Conservation (phyloP, 352 stramenopile species). For the Pythium chondricola region DNA sequence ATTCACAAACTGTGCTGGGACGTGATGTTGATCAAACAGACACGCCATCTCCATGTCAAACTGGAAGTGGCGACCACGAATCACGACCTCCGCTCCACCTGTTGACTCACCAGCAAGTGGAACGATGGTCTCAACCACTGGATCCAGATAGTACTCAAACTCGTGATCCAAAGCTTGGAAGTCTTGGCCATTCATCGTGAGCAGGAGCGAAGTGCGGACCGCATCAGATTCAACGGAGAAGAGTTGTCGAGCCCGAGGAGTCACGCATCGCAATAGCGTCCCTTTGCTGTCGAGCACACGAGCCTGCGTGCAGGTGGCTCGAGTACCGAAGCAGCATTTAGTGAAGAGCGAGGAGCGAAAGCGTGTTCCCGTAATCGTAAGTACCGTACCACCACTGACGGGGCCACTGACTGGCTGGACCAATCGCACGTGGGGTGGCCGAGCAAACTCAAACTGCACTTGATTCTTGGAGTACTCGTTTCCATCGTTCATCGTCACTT, state of each 20-base stretch:
- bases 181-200: conserved; percentile 81
- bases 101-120: conserved; percentile 34
- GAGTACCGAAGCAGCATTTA: conserved; percentile 58
- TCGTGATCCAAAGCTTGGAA: conserved; percentile 27
- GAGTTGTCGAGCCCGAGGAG: conserved; percentile 21
- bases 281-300: conserved; percentile 28
- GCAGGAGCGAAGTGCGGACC: conserved; percentile 32
- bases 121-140: conserved; percentile 30
- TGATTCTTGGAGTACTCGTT: conserved; percentile 82
- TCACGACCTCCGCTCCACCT: conserved; percentile 49
- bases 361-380: conserved; percentile 46
- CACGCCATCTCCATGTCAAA: conserved; percentile 47
- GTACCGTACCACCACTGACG: conserved; percentile 37
- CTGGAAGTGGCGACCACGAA: conserved; percentile 60
- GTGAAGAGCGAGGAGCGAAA: conserved; percentile 51
- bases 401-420: conserved; percentile 42
- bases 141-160: conserved; percentile 62
- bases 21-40: conserved; percentile 35
- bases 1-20: conserved; percentile 55
- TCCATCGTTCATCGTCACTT: conserved; percentile 84
- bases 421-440: conserved; percentile 35
- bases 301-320: conserved; percentile 27
- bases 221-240: conserved; percentile 4
- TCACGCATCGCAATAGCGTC: conserved; percentile 30
- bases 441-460: conserved; percentile 55